A percentile compares a stretch with the other conserved stretches of the same genome.
Conservation (phyloP, 805 yeast genomes). For the Komagataella pseudopastoris region DNA sequence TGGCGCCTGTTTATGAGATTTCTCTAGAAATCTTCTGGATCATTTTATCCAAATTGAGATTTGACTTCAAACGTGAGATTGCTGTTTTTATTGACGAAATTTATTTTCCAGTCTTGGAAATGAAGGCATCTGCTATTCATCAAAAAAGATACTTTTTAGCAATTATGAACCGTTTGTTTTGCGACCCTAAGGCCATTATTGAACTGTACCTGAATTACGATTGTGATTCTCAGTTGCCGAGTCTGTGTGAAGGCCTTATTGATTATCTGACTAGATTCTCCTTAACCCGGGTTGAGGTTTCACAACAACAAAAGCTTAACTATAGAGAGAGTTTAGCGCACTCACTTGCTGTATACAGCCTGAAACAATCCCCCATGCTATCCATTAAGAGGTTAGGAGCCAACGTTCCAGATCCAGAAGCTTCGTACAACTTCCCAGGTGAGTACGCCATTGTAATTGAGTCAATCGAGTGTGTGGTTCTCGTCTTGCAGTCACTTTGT, state of each 20-base stretch:
- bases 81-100: slow-evolving; percentile 90
- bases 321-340: slow-evolving; percentile 36
- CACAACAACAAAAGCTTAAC: slow-evolving; percentile 49
- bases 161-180: slow-evolving; percentile 69
- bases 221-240: slow-evolving; percentile 73
- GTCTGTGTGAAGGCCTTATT: slow-evolving; percentile 72
- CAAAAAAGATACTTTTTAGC: slow-evolving; percentile 81
- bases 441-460: slow-evolving; percentile 79
- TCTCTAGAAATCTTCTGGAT: slow-evolving; percentile 91
- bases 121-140: slow-evolving; percentile 83
- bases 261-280: slow-evolving; percentile 68
- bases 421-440: slow-evolving; percentile 44
- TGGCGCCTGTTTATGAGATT: slow-evolving; percentile 85
- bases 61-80: slow-evolving; percentile 83
- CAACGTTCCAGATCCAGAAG: slow-evolving; percentile 39
- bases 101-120: slow-evolving; percentile 86
- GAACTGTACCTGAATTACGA: slow-evolving; percentile 93
- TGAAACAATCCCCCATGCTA: slow-evolving; percentile 61
- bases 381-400: slow-evolving; percentile 55
- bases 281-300: slow-evolving; percentile 54
- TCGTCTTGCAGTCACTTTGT: slow-evolving; percentile 66
- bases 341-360: slow-evolving; percentile 62
- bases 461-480: slow-evolving; percentile 68
- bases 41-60: slow-evolving; percentile 66
- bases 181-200: slow-evolving; percentile 80